Base-by-base conservation (phyloP, 345 rosid species). In the Physaria fendleri region DNA sequence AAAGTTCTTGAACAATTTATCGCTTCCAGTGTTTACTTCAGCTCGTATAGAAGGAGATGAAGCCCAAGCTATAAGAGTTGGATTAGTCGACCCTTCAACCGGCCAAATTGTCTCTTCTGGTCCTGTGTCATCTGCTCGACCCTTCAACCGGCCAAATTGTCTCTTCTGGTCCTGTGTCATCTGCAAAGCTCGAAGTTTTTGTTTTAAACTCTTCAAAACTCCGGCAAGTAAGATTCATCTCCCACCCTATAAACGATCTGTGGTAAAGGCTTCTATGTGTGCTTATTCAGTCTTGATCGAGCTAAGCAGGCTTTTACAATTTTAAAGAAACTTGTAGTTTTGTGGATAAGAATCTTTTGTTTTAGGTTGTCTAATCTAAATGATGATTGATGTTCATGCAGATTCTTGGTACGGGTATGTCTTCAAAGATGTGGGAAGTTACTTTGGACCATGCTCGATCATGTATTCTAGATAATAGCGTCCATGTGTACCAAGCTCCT, bases 341-440 rank as follows among this genome's bases (percentile, higher is more conserved):
- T n/a, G n/a, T n/a, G n/a, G n/a, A n/a, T n/a, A n/a, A n/a, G n/a
- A n/a, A n/a, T n/a, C n/a, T n/a, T n/a, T n/a, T n/a, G n/a, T n/a
- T n/a, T n/a, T n/a, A 37, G 20, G 10, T 18, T 35, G 8, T 24
- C n/a, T 2, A n/a, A 35, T 30, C 3, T 45, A 8, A 8, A 48
- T 40, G 10, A 15, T 62, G 37, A 8, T 52, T 56, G 15, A 41
- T 68, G 37, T 32, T 55, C 12, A 10, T 74, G 75, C 78, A 93
- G 99, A 79, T 89, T 69, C 92, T 93, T 35, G 99, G 99, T 53
- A 79, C 96, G 3, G 99, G 99, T 16, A 93, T 93, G 99, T 93
- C 99, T 56, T 81, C 97, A 30, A 93, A 89, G 81, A 93, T 87
- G 97, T 93, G 99, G 97, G 99, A 93, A 60, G 83, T 89, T 39